Base-by-base conservation (phyloP, 2,329 filamentous ascomycete species). In the Aspergillus brasiliensis region DNA sequence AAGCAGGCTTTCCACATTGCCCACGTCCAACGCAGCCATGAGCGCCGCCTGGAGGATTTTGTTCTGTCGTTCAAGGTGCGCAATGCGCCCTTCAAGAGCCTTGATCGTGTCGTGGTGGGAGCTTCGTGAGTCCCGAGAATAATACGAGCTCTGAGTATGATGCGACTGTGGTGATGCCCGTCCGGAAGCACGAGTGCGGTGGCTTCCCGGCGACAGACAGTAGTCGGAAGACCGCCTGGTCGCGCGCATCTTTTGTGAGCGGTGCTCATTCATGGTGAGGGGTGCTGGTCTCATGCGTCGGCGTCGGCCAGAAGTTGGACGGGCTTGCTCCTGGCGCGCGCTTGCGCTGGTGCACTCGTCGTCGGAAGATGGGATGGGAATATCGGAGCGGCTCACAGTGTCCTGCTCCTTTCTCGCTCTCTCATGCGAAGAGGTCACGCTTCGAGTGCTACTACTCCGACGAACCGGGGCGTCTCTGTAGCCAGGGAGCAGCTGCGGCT, bases 31-130 rank as follows among this genome's bases (percentile, higher is more conserved):
- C 5, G 76, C 75, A 1, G 76, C 75, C 31, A 78, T 62, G 8
- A 79, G 71, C 34, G 77, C 77, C 5, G 77, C 77, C 37, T 78
- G 77, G 10, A 79, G 73, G 54, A 78, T 71, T 57, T 74, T 74
- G 64, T 79, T 79, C 53, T 79, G 77, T 13, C 74, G 75, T 58
- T 79, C 76, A 7, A 79, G 72, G 21, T 74, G 70, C 8, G 73
- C 69, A 37, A 79, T 70, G 15, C 76, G 75, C 15, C 72, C 71
- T 59, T 78, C 75, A 6, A 78, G 71, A 44, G 67, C 65, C n/a
- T 69, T 64, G 11, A 69, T 55, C 3, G 62, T 27, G 17, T 58
- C 52, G n/a, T 56, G 61, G 17, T 64, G 66, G 21, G 62, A 63
- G 31, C 57, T 58, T 11, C 61, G 68, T 8, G 65, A 62, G 1